A percentile compares a stretch with the other conserved stretches of the same genome.
Conservation (phyloP, 257 asterid species). For the Nicotiana tomentosiformis region DNA sequence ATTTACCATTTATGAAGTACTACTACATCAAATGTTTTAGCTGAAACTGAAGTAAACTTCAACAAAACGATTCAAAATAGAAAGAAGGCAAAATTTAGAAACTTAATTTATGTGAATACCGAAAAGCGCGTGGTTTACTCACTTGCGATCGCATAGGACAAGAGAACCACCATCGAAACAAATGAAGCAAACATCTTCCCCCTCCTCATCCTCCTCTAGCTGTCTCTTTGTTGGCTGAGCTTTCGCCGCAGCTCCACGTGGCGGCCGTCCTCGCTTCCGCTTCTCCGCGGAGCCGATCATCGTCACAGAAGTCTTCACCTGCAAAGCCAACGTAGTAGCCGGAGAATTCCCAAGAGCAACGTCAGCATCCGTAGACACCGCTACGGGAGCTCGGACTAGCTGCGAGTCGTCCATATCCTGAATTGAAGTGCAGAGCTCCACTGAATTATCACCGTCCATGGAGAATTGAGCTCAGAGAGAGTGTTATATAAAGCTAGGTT, state of each 20-base stretch:
- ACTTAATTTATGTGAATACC: neutral
- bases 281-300: constrained; percentile 32
- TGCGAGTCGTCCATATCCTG: constrained; percentile 19
- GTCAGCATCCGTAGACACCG: neutral
- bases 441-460: neutral
- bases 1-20: neutral
- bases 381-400: constrained; percentile 18
- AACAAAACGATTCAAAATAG: neutral
- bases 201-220: constrained; percentile 42
- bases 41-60: neutral
- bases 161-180: constrained; percentile 96
- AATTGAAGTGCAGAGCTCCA: constrained; percentile 19
- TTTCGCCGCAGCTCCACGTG: constrained; percentile 37
- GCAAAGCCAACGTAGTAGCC: constrained; percentile 7
- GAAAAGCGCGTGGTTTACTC: constrained; percentile 23
- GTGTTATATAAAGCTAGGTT: neutral
- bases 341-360: neutral
- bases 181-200: constrained; percentile 91
- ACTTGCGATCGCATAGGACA: constrained; percentile 94
- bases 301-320: constrained; percentile 8
- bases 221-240: constrained; percentile 39
- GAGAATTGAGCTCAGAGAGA: neutral
- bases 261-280: constrained; percentile 74
- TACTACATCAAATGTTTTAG: neutral
- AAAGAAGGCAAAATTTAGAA: neutral